Evolutionary conservation across 176 grass and related monocot genomes (phyloP).

Genomic region (Elaeis guineensis): DNA sequence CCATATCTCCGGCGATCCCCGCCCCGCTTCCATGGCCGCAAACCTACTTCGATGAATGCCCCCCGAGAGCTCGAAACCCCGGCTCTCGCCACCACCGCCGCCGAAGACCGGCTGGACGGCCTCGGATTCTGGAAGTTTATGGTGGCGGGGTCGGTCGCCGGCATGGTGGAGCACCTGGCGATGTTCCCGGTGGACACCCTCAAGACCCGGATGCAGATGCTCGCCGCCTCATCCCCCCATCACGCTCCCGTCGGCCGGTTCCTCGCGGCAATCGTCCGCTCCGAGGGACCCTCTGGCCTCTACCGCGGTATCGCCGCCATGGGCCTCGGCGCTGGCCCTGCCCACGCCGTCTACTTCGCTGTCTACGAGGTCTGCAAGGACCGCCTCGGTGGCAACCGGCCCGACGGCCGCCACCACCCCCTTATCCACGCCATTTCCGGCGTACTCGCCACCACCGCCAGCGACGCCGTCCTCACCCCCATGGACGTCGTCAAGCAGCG

Average conservation of each 20-base stretch:
- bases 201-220: constrained; percentile 77
- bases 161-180: constrained; percentile 75
- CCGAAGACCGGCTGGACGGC: constrained; percentile 31
- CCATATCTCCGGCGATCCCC: no score
- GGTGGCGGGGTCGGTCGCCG: constrained; percentile 85
- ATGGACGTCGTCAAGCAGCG: constrained; percentile 96
- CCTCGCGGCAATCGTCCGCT: constrained; percentile 27
- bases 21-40: not conserved
- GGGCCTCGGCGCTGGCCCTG: constrained; percentile 72
- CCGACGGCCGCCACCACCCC: constrained; percentile 51
- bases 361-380: constrained; percentile 75
- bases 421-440: constrained; percentile 63
- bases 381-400: constrained; percentile 11
- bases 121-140: constrained; percentile 92
- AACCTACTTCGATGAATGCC: not conserved
- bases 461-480: constrained; percentile 76
- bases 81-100: not conserved
- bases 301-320: constrained; percentile 89
- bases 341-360: constrained; percentile 88
- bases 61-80: not conserved
- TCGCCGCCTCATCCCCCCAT: constrained; percentile 31
- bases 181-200: constrained; percentile 94
- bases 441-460: constrained; percentile 61
- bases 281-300: constrained; percentile 40
- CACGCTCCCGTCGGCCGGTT: constrained; percentile 22